A percentile compares a stretch with the other conserved stretches of the same genome.
These are phyloP conservation scores for Colletotrichum brevisporum DNA, from an alignment of 2,329 filamentous ascomycete genomes.

Conservation along the genomic window DNA sequence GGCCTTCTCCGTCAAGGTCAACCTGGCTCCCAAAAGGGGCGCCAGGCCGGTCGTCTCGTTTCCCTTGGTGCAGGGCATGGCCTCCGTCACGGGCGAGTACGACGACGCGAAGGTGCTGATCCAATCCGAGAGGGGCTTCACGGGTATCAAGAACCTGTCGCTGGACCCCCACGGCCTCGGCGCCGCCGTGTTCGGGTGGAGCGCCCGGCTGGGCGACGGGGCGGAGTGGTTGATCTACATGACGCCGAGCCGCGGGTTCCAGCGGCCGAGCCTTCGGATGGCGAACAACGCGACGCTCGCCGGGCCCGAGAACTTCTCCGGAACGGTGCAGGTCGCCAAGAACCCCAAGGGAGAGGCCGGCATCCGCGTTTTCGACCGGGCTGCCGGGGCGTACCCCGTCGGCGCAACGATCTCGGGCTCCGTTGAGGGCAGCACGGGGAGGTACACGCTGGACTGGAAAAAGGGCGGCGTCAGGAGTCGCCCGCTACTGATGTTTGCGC, in stretches of 20 bases:
- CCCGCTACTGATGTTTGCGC: slow-evolving; percentile 79
- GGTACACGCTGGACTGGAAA: slow-evolving; percentile 76
- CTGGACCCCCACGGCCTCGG: slow-evolving; percentile 40
- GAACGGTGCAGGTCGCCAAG: slow-evolving; percentile 85
- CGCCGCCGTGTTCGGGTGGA: slow-evolving; percentile 68
- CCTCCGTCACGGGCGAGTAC: slow-evolving; percentile 81
- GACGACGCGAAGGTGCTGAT: slow-evolving; percentile 74
- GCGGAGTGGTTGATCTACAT: slow-evolving; percentile 51
- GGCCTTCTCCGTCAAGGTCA: slow-evolving; percentile 71
- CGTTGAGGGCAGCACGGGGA: slow-evolving; percentile 67
- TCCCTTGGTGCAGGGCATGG: slow-evolving; percentile 85
- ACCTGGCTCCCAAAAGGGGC: slow-evolving; percentile 63
- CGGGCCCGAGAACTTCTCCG: slow-evolving; percentile 65
- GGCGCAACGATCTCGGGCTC: slow-evolving; percentile 72
- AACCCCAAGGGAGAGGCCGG: slow-evolving; percentile 64
- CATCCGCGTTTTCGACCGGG: slow-evolving; percentile 76
- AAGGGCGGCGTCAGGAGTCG: slow-evolving; percentile 71
- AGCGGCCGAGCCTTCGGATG: slow-evolving; percentile 51
- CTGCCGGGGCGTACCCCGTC: slow-evolving; percentile 77
- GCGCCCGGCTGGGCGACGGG: slow-evolving; percentile 45
- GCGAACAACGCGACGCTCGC: background rate
- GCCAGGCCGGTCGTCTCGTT: slow-evolving; percentile 72
- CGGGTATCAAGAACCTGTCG: slow-evolving; percentile 63
- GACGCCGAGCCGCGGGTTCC: slow-evolving; percentile 66
- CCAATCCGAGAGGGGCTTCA: slow-evolving; percentile 77